These are phyloP conservation scores for Themeda triandra DNA, from an alignment of 176 grass and related monocot species.

Conservation along the genomic window DNA sequence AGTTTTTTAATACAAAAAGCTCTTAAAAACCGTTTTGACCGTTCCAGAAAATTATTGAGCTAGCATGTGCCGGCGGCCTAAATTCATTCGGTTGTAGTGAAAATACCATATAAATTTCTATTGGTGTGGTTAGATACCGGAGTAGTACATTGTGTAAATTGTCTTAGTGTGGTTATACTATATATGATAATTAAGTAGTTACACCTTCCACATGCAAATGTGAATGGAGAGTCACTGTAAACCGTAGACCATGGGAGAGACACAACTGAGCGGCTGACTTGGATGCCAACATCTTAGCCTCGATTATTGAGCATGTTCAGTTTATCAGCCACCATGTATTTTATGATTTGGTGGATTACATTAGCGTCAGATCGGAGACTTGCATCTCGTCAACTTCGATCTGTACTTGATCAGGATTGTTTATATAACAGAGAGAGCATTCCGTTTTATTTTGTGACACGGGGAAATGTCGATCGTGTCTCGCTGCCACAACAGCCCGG, in stretches of 20 bases:
- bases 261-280: not conserved
- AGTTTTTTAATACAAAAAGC: not conserved
- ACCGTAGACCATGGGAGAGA: not conserved
- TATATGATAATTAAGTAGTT: not conserved
- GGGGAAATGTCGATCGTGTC: not conserved
- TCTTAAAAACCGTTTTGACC: not conserved
- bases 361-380: not conserved
- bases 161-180: not conserved
- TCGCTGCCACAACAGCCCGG: not conserved
- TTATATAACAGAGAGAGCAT: not conserved
- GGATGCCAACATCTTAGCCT: not conserved
- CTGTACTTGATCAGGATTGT: not conserved
- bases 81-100: not conserved
- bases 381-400: not conserved
- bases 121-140: not conserved
- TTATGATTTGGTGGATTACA: not conserved
- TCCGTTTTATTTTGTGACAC: not conserved
- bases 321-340: not conserved
- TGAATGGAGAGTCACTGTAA: not conserved
- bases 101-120: not conserved
- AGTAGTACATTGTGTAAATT: not conserved
- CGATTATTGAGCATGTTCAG: not conserved
- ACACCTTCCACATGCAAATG: conserved; percentile 9
- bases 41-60: not conserved
- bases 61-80: not conserved